Percentiles rank a stretch among this genome's conserved stretches.
Evolutionary conservation across 148 eudicot genomes (phyloP).

Genomic region (Hydrangea macrophylla): DNA sequence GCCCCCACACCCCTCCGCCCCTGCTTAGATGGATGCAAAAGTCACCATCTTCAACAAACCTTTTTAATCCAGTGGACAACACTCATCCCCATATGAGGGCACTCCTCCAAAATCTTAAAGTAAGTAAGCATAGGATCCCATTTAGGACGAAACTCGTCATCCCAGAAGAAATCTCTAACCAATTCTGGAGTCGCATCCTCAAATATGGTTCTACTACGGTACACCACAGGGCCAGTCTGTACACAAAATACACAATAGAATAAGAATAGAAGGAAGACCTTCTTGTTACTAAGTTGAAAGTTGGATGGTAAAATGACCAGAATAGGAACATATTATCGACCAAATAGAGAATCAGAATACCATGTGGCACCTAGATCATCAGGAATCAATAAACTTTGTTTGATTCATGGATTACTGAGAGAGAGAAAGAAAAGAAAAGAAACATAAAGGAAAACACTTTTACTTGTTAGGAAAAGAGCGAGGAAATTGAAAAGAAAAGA

Average conservation of each 20-base stretch:
- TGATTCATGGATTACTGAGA: no score
- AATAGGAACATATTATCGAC: neutral
- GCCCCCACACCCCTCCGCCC: no score
- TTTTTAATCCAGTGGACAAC: constrained; percentile 77
- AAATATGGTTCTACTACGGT: constrained; percentile 70
- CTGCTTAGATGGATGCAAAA: neutral
- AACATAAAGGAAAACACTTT: no score
- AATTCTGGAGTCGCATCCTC: constrained; percentile 75
- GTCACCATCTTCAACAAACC: constrained; percentile 31
- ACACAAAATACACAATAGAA: constrained; percentile 5
- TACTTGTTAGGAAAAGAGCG: no score
- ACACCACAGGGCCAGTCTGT: constrained; percentile 61
- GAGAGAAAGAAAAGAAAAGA: no score
- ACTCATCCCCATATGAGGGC: constrained; percentile 55
- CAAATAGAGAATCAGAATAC: neutral
- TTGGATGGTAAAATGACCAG: neutral
- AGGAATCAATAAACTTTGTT: no score
- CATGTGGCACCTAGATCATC: neutral
- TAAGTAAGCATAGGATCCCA: constrained; percentile 83
- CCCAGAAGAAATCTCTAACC: constrained; percentile 91
- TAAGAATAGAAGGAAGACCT: neutral
- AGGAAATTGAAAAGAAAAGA: no score
- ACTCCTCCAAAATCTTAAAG: constrained; percentile 61
- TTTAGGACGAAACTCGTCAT: constrained; percentile 74
- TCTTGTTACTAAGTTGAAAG: no score